Evolutionary conservation across 1,284 basidiomycete species (phyloP).

Genomic region (Mrakiaceae sp.): DNA sequence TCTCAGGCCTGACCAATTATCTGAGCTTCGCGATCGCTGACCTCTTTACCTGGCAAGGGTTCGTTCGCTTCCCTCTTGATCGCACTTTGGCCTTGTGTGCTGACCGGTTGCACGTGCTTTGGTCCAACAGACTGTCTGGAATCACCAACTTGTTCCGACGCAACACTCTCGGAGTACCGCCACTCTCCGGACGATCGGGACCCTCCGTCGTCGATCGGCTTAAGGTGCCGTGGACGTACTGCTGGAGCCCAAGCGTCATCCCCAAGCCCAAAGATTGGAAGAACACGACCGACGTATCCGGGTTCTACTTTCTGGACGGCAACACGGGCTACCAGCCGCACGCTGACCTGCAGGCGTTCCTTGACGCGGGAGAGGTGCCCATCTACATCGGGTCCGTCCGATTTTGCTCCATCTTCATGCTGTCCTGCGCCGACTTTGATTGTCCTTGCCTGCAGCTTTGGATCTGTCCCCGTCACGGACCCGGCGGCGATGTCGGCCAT

Average conservation of each 20-base stretch:
- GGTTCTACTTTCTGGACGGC: slow-evolving; percentile 51
- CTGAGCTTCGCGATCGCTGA: slow-evolving; percentile 49
- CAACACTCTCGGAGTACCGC: neutral
- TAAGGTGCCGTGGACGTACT: slow-evolving; percentile 53
- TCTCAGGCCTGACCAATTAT: slow-evolving; percentile 42
- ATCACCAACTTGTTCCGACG: neutral
- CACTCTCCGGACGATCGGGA: neutral
- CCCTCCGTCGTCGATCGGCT: neutral
- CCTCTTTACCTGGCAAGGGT: slow-evolving; percentile 48
- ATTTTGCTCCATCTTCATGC: neutral
- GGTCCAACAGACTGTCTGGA: neutral
- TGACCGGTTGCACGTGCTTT: neutral
- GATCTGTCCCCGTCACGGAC: slow-evolving; percentile 53
- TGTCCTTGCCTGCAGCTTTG: slow-evolving; percentile 38
- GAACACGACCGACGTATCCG: slow-evolving; percentile 53
- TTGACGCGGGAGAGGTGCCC: slow-evolving; percentile 44
- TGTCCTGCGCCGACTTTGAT: neutral
- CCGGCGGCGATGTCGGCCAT: slow-evolving; percentile 48
- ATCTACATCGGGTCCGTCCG: slow-evolving; percentile 47
- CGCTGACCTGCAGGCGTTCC: slow-evolving; percentile 41
- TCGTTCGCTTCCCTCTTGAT: no score
- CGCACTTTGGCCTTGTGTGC: neutral
- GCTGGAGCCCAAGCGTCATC: slow-evolving; percentile 52
- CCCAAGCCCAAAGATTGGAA: slow-evolving; percentile 55
- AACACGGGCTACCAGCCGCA: slow-evolving; percentile 41